phyloP scores from a whole-genome alignment of 2,329 filamentous ascomycete species.

The Arthrobotrys conoides region DNA sequence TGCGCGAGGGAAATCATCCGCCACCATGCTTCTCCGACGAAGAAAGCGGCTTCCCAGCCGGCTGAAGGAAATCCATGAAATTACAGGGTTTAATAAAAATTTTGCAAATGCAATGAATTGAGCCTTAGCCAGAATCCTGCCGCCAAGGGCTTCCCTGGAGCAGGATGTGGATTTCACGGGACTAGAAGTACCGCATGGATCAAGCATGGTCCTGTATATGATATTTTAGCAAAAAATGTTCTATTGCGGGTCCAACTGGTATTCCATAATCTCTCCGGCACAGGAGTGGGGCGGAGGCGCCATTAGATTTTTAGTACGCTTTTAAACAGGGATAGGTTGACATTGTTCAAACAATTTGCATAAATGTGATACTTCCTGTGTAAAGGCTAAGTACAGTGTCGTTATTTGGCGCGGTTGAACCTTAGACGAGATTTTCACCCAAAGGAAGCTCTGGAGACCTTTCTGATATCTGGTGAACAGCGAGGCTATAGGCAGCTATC shows the following conservation, averaged over 20 bases:
- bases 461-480: background rate
- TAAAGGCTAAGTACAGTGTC: slow-evolving; percentile 43
- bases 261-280: slow-evolving; percentile 60
- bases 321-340: slow-evolving; percentile 32
- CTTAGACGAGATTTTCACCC: slow-evolving; percentile 4
- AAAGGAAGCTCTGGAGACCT: background rate
- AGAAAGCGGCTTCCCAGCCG: slow-evolving; percentile 19
- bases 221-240: slow-evolving; percentile 22
- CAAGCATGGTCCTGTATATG: slow-evolving; percentile 29
- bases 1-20: slow-evolving; percentile 27
- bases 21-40: slow-evolving; percentile 28
- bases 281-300: slow-evolving; percentile 11
- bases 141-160: slow-evolving; percentile 31
- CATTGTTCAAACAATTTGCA: slow-evolving; percentile 46
- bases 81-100: slow-evolving; percentile 38
- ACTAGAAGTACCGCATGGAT: slow-evolving; percentile 46
- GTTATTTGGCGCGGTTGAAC: slow-evolving; percentile 17
- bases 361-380: slow-evolving; percentile 51
- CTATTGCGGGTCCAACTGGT: slow-evolving; percentile 18
- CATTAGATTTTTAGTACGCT: slow-evolving; percentile 10
- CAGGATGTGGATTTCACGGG: slow-evolving; percentile 31
- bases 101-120: slow-evolving; percentile 8
- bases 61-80: slow-evolving; percentile 36
- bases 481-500: no score
- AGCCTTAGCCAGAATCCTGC: slow-evolving; percentile 41